Percentiles rank a stretch among this genome's conserved stretches.
Conservation (phyloP, 768 basidiomycete species). For the Russula emetica region DNA sequence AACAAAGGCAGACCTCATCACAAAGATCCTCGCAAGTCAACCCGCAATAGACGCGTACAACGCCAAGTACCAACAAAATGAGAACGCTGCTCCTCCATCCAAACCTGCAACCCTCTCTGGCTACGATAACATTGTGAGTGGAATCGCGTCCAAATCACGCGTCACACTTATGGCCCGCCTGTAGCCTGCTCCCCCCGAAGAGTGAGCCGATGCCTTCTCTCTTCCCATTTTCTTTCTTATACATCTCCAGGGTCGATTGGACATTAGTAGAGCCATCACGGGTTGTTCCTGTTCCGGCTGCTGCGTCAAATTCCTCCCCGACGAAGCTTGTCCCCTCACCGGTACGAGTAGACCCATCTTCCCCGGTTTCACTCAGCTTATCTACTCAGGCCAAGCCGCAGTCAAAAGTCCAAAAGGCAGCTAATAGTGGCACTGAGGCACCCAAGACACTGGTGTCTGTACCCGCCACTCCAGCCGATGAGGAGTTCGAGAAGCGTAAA, state of each 20-base stretch:
- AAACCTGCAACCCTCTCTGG: conserved; percentile 10
- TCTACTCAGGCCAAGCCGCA: conserved; percentile 3
- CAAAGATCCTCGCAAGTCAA: conserved; percentile 52
- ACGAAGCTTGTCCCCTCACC: not conserved
- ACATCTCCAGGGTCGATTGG: conserved; percentile 13
- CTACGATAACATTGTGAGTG: conserved; percentile 34
- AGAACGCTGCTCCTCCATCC: conserved; percentile 14
- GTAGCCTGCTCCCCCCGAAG: conserved; percentile 35
- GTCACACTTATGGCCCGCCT: conserved; percentile 9
- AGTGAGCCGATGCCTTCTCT: conserved; percentile 29
- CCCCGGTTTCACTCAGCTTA: not conserved
- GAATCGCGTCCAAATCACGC: conserved; percentile 6
- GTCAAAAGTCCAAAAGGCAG: conserved; percentile 7
- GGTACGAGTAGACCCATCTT: not conserved
- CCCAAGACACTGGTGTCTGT: conserved; percentile 9
- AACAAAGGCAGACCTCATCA: conserved; percentile 64
- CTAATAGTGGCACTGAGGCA: not conserved
- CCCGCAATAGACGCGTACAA: conserved; percentile 51
- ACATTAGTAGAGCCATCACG: not conserved
- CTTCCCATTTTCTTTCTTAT: conserved; percentile 5
- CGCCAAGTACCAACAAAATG: conserved; percentile 26
- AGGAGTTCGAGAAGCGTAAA: conserved; percentile 54
- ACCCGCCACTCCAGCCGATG: conserved; percentile 35
- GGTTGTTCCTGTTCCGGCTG: not conserved
- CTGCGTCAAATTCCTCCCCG: conserved; percentile 7